phyloP scores from a whole-genome alignment of 2,329 filamentous ascomycete species.

The Fusarium coffeatum region DNA sequence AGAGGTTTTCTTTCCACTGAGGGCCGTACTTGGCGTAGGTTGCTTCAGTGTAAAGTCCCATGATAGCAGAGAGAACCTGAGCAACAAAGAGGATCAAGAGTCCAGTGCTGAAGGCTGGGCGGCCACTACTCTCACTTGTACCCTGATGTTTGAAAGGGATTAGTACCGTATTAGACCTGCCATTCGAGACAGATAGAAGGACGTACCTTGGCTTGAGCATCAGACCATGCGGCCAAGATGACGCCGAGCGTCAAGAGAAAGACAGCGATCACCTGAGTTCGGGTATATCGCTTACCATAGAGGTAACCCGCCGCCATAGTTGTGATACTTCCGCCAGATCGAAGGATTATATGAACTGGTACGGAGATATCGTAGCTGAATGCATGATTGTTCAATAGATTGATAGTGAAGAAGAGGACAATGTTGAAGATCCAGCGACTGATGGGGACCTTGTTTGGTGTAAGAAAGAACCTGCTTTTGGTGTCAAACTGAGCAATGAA shows the following conservation, averaged over 20 bases:
- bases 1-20: conserved; percentile 95
- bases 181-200: not conserved
- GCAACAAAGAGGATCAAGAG: conserved; percentile 87
- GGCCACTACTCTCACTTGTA: conserved; percentile 29
- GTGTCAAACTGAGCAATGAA: conserved; percentile 80
- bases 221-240: conserved; percentile 87
- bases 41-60: conserved; percentile 94
- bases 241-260: conserved; percentile 87
- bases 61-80: conserved; percentile 89
- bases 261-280: conserved; percentile 83
- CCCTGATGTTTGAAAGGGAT: conserved; percentile 19
- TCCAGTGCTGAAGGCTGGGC: conserved; percentile 66
- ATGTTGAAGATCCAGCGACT: conserved; percentile 90
- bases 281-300: conserved; percentile 86
- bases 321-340: conserved; percentile 94
- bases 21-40: conserved; percentile 88
- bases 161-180: not conserved
- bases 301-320: conserved; percentile 92
- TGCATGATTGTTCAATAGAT: conserved; percentile 96
- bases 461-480: conserved; percentile 77
- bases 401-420: conserved; percentile 90
- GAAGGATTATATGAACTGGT: conserved; percentile 94
- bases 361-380: conserved; percentile 98
- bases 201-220: conserved; percentile 82
- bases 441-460: conserved; percentile 82